These are phyloP conservation scores for Ogataea angusta DNA, from an alignment of 805 yeast species.

Conservation along the genomic window DNA sequence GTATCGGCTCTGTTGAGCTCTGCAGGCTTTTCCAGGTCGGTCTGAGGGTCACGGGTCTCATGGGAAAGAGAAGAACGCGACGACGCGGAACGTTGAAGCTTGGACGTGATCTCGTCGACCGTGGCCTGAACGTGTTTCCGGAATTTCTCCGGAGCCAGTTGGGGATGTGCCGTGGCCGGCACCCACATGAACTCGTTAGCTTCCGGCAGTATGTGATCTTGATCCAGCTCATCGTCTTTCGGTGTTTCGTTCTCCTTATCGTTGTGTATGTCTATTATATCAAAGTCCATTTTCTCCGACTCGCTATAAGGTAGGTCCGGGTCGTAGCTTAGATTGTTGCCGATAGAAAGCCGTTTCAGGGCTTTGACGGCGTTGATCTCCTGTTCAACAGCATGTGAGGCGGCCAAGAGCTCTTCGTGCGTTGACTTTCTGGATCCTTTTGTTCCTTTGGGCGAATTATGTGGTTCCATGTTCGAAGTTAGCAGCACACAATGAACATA, in stretches of 20 bases:
- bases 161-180: constrained; percentile 92
- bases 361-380: constrained; percentile 73
- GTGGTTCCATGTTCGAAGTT: constrained; percentile 4
- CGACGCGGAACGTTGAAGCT: constrained; percentile 30
- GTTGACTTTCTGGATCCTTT: constrained; percentile 27
- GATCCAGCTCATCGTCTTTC: constrained; percentile 14
- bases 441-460: constrained; percentile 2
- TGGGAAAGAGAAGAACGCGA: constrained; percentile 26
- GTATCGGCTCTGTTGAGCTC: constrained; percentile 10
- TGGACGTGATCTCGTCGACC: constrained; percentile 49
- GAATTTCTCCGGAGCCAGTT: constrained; percentile 88
- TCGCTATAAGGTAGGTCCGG: constrained; percentile 60
- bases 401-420: constrained; percentile 44
- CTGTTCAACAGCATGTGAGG: constrained; percentile 73
- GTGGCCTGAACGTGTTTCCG: constrained; percentile 60
- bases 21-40: neutral
- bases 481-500: constrained; percentile 8
- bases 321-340: constrained; percentile 56
- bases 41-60: constrained; percentile 12
- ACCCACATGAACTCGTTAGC: constrained; percentile 77
- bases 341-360: constrained; percentile 69
- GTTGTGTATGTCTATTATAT: constrained; percentile 16
- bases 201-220: constrained; percentile 25
- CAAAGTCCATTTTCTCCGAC: constrained; percentile 22
- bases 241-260: constrained; percentile 9